Evolutionary conservation across 805 yeast genomes (phyloP), one percentile per base, ranked within the genome.

Genomic region (Kodamaea jinghongensis): DNA sequence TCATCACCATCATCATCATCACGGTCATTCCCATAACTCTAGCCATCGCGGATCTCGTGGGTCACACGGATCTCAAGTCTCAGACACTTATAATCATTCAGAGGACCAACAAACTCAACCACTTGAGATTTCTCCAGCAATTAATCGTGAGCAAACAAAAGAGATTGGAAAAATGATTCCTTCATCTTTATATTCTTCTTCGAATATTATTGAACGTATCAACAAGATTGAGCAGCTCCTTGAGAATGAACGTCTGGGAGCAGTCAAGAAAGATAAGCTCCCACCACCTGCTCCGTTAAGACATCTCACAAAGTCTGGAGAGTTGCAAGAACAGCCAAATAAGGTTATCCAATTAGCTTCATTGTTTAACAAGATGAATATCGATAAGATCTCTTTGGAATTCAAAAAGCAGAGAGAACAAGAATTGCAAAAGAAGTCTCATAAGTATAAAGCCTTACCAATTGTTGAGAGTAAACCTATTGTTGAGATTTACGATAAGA

Each of bases 401-500:
- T 90, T 91, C 56, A 95, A 86, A 54, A 72, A 79, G 48, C 96
- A 90, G 54, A 78, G 98, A 54, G 95, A 87, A 47, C 64, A 71
- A 32, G 96, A 91, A 55, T 74, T 88, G 43, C 56, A 58, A 33
- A 67, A 74, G 41, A 80, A 83, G 45, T 55, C 86, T 31, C 73
- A 79, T 49, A 75, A 82, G 50, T 78, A 79, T 55, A 71, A 81
- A 44, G 87, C 91, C 0, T 66, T 71, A 10, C 89, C 93, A 5
- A 76, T 87, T 36, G 78, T 80, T 16, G 76, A 81, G 1, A 80
- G 93, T 1, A 81, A 77, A 43, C 98, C 99, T 0, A 83, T 87
- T 41, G 97, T 90, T 15, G 96, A 90, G 51, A 84, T 93, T 17
- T 93, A 85, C 56, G 81, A 87, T 49, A 83, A 86, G 53, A 93